phyloP scores from a whole-genome alignment of 148 eudicot species.

The Euryodendron excelsum region DNA sequence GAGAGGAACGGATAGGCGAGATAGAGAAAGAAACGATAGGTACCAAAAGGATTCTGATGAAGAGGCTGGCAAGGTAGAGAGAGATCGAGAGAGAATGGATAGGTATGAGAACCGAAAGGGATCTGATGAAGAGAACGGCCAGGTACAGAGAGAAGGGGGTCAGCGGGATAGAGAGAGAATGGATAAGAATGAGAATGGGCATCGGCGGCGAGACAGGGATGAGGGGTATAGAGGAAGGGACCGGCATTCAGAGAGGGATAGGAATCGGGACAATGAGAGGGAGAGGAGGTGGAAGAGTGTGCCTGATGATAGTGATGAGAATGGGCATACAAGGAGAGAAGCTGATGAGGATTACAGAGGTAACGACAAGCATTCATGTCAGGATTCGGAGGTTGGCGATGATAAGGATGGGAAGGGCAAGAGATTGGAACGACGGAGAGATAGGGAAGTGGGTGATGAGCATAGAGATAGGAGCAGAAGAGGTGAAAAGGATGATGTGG shows the following conservation, averaged over 20 bases:
- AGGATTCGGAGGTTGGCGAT: slow-evolving; percentile 4
- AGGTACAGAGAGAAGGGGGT: background rate
- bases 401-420: background rate
- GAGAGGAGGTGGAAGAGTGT: slow-evolving; percentile 4
- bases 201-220: background rate
- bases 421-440: slow-evolving; percentile 10
- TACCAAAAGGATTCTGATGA: background rate
- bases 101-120: background rate
- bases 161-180: background rate
- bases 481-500: slow-evolving; percentile 14
- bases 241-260: too few relatives aligned
- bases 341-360: background rate
- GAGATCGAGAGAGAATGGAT: slow-evolving; percentile 16
- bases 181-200: background rate
- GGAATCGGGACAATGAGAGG: slow-evolving; percentile 20
- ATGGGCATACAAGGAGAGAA: background rate
- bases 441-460: slow-evolving; percentile 10
- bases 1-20: slow-evolving; percentile 5
- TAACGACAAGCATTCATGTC: background rate
- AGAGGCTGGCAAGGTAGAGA: background rate
- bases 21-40: background rate
- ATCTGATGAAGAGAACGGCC: background rate
- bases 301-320: background rate
- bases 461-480: slow-evolving; percentile 21
- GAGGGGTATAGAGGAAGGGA: too few relatives aligned